phyloP scores from a whole-genome alignment of 1,284 basidiomycete genomes.

The Austroboletus novae-zelandiae region DNA sequence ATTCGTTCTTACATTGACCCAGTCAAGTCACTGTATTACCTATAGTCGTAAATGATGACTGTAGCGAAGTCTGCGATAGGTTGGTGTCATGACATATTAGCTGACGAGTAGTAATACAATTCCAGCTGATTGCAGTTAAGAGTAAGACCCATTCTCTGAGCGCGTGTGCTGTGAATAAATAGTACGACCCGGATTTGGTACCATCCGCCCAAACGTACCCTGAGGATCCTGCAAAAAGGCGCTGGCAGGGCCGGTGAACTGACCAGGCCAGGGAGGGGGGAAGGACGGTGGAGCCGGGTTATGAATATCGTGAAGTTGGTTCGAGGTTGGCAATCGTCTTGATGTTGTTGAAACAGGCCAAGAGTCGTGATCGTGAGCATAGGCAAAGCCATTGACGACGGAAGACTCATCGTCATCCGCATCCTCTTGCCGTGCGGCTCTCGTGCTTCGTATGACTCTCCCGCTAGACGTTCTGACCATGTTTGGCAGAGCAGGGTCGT shows the following conservation, averaged over 20 bases:
- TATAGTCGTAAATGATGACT: not conserved
- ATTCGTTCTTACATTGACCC: no score
- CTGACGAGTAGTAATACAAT: conserved; percentile 24
- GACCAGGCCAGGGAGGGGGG: conserved; percentile 36
- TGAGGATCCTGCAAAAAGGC: conserved; percentile 41
- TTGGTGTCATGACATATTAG: conserved; percentile 20
- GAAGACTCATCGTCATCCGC: conserved; percentile 20
- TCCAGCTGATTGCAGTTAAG: conserved; percentile 15
- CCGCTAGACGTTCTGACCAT: conserved; percentile 33
- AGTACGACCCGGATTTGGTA: conserved; percentile 51
- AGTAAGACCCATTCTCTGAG: conserved; percentile 30
- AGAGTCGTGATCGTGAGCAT: conserved; percentile 21
- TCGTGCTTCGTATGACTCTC: conserved; percentile 34
- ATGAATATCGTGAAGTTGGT: conserved; percentile 23
- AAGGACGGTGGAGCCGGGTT: conserved; percentile 28
- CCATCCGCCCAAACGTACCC: conserved; percentile 30
- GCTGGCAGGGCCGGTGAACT: conserved; percentile 45
- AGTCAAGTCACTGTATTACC: not conserved
- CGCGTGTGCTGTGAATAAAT: conserved; percentile 52
- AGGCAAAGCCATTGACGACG: conserved; percentile 23
- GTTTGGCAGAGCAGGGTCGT: conserved; percentile 16
- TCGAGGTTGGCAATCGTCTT: conserved; percentile 18
- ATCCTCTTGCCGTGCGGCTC: conserved; percentile 27
- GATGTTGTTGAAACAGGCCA: conserved; percentile 30
- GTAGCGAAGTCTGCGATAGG: not conserved